These are phyloP conservation scores for Colletotrichum filicis DNA, from an alignment of 2,329 filamentous ascomycete genomes.

Conservation along the genomic window DNA sequence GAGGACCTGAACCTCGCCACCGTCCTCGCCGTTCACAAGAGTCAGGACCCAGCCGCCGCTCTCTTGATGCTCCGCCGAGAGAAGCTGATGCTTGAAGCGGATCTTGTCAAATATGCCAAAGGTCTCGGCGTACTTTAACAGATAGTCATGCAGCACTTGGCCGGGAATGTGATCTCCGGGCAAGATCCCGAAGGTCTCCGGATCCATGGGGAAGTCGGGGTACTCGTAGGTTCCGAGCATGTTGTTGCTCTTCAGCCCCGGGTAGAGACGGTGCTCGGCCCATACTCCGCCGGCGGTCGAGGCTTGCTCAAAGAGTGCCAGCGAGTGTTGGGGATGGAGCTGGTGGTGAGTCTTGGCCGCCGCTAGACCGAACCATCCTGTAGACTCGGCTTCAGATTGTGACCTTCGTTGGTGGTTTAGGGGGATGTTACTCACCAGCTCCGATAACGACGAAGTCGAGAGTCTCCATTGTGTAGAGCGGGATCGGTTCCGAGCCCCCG, in stretches of 20 bases:
- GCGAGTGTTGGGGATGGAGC: slow-evolving; percentile 64
- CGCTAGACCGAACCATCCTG: slow-evolving; percentile 66
- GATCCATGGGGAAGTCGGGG: slow-evolving; percentile 77
- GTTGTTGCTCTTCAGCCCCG: slow-evolving; percentile 79
- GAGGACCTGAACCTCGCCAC: slow-evolving; percentile 42
- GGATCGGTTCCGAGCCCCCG: background rate
- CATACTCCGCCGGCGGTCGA: slow-evolving; percentile 75
- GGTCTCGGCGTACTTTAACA: slow-evolving; percentile 54
- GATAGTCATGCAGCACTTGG: slow-evolving; percentile 57
- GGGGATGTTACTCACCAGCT: slow-evolving; percentile 56
- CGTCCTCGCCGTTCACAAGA: slow-evolving; percentile 34
- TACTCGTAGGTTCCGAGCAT: slow-evolving; percentile 79
- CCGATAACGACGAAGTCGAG: slow-evolving; percentile 61
- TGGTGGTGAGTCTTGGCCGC: slow-evolving; percentile 71
- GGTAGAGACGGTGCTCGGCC: slow-evolving; percentile 74
- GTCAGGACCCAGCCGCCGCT: slow-evolving; percentile 56
- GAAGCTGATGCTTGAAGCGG: slow-evolving; percentile 51
- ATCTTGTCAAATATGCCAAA: slow-evolving; percentile 55
- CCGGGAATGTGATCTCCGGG: slow-evolving; percentile 60
- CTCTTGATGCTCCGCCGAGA: slow-evolving; percentile 53
- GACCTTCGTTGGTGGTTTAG: background rate
- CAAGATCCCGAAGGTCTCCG: slow-evolving; percentile 59
- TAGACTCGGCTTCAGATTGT: background rate
- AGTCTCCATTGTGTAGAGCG: slow-evolving; percentile 49
- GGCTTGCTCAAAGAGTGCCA: slow-evolving; percentile 69